These are phyloP conservation scores for Ophiocordyceps unilateralis DNA, from an alignment of 2,329 filamentous ascomycete species.

Conservation along the genomic window DNA sequence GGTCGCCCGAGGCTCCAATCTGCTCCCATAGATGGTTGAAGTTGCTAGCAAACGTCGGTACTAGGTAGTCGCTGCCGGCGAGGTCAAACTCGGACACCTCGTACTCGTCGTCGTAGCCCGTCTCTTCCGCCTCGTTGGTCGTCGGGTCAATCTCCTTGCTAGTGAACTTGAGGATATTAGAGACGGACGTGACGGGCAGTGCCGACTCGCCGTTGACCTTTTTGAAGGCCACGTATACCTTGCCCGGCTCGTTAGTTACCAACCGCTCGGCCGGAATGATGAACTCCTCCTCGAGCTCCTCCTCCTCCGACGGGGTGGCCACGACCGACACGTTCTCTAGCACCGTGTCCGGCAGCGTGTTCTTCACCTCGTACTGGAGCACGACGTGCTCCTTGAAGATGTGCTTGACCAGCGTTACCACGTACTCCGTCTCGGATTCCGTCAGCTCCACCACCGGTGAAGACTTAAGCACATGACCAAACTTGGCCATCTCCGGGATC, in stretches of 20 bases:
- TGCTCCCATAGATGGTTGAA: conserved; percentile 96
- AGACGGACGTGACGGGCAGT: conserved; percentile 69
- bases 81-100: conserved; percentile 89
- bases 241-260: conserved; percentile 70
- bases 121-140: conserved; percentile 81
- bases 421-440: conserved; percentile 94
- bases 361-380: conserved; percentile 93
- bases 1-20: conserved; percentile 72
- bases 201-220: conserved; percentile 58
- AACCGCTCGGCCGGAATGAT: conserved; percentile 80
- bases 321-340: conserved; percentile 79
- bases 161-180: conserved; percentile 89
- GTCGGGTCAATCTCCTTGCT: conserved; percentile 95
- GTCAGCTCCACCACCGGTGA: conserved; percentile 76
- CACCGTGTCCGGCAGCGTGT: conserved; percentile 81
- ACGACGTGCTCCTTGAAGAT: conserved; percentile 96
- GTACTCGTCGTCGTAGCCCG: conserved; percentile 93
- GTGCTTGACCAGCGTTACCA: conserved; percentile 86
- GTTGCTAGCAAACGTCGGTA: conserved; percentile 84
- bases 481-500: conserved; percentile 81
- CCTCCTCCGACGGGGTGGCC: conserved; percentile 63
- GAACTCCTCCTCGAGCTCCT: conserved; percentile 78
- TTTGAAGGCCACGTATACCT: conserved; percentile 89
- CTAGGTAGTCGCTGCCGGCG: conserved; percentile 79
- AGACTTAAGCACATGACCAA: conserved; percentile 84